Percentiles rank a stretch among this genome's conserved stretches.
phyloP scores from a whole-genome alignment of 768 basidiomycete species.

The Strobilomyces dryophilus region DNA sequence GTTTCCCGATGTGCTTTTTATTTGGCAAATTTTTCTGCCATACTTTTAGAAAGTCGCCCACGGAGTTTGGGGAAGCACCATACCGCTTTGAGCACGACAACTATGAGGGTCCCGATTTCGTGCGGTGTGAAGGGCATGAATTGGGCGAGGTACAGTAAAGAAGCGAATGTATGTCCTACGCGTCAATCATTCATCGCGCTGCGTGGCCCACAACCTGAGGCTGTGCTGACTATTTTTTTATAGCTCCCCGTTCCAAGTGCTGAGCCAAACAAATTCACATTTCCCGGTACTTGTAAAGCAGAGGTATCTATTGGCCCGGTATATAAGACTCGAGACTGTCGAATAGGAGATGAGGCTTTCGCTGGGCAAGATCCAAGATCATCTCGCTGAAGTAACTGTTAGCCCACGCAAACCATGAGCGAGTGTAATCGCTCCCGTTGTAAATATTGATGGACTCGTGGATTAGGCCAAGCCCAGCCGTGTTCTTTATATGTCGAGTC shows the following conservation, averaged over 20 bases:
- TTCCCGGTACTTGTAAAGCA: neutral
- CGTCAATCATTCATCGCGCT: conserved; percentile 15
- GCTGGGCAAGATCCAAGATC: conserved; percentile 68
- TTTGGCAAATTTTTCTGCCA: conserved; percentile 82
- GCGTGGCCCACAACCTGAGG: conserved; percentile 4
- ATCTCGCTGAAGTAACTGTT: conserved; percentile 84
- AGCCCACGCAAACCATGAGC: conserved; percentile 81
- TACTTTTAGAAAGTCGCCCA: conserved; percentile 17
- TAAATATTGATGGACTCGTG: conserved; percentile 73
- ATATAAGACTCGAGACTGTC: conserved; percentile 50
- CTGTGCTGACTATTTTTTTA: conserved; percentile 11
- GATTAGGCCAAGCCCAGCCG: conserved; percentile 68
- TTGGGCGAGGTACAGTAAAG: conserved; percentile 5
- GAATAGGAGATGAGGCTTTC: conserved; percentile 69
- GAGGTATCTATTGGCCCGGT: conserved; percentile 38
- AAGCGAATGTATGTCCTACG: conserved; percentile 11
- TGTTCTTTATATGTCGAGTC: conserved; percentile 45
- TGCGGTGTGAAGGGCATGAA: conserved; percentile 58
- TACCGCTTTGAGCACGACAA: conserved; percentile 92
- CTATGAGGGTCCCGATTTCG: conserved; percentile 90
- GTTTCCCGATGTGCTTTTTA: conserved; percentile 91
- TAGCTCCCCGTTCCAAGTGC: neutral
- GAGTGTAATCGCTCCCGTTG: conserved; percentile 51
- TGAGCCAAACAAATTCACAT: neutral
- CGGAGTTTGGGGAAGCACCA: conserved; percentile 30